phyloP scores from a whole-genome alignment of 2,329 filamentous ascomycete genomes.

The Fusarium bulbicola region DNA sequence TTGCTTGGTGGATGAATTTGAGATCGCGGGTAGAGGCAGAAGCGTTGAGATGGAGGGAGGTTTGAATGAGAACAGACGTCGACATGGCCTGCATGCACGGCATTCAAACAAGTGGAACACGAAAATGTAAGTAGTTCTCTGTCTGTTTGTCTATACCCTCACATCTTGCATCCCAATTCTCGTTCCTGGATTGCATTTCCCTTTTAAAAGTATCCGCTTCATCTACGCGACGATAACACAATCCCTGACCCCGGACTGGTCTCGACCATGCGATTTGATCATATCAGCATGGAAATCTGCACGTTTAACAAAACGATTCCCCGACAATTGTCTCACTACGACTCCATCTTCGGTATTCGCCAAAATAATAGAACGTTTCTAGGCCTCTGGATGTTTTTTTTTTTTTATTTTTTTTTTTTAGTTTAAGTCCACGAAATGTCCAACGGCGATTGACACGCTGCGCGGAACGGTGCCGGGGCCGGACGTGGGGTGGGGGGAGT shows the following conservation, averaged over 20 bases:
- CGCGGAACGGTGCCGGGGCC: slow-evolving; percentile 16
- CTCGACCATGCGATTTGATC: slow-evolving; percentile 4
- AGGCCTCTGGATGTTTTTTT: not conserved
- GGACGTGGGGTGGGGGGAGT: not conserved
- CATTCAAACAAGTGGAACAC: slow-evolving; percentile 11
- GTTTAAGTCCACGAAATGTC: not conserved
- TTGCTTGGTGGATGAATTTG: not conserved
- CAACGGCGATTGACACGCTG: not conserved
- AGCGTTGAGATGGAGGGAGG: not conserved
- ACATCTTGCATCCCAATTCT: slow-evolving; percentile 3
- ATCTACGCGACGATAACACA: not conserved
- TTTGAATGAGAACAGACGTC: slow-evolving; percentile 7
- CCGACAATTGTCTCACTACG: not conserved
- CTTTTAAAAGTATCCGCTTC: not conserved
- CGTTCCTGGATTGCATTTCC: not conserved
- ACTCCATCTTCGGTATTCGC: slow-evolving; percentile 17
- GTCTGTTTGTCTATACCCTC: not conserved
- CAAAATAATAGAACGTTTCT: slow-evolving; percentile 16
- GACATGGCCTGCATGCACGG: slow-evolving; percentile 25
- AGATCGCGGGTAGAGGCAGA: not conserved
- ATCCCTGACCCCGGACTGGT: not conserved
- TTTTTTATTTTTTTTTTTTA: not conserved
- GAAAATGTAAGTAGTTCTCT: not conserved
- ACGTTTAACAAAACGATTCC: not conserved
- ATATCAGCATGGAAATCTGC: slow-evolving; percentile 2